Evolutionary conservation across 1,284 basidiomycete genomes (phyloP), one percentile per base, ranked within the genome.

Genomic region (Ustilago vetiveriae): DNA sequence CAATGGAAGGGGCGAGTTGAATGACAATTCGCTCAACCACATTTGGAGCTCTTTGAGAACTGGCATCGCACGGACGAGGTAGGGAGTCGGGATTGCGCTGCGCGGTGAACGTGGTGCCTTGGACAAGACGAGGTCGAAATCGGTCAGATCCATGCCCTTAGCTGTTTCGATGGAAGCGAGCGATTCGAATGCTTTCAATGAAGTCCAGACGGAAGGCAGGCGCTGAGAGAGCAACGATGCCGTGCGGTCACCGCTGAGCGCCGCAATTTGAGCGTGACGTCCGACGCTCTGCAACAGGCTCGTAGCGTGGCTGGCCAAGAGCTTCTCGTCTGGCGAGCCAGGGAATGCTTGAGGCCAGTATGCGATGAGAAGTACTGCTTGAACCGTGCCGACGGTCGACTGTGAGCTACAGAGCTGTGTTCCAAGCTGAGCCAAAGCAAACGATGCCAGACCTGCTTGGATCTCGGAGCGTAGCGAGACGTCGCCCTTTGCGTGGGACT

Each of bases 311-410:
- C 53, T 46, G 4, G 57, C 27, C 3, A 68, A 38, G 6, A 54
- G 29, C 41, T 57, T 56, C 30, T 68, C 65, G 27, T 68, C 65
- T 16, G 65, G 65, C 27, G 41, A 53, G 13, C 53, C 65, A 2
- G 65, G 57, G 24, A 68, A 68, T 2, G 65, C 65, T 21, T 68
- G 65, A 11, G 65, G 57, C 65, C 65, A 68, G 40, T 57, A 57
- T 3, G 65, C 65, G 17, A 68, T 68, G 26, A 68, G 38, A 17
- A 68, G 49, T 6, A 68, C 50, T n/a, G 57, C 65, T 46, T 62
- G 65, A 3, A 57, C 65, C 6, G 58, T 21, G 36, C 57, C 49
- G 19, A 68, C 8, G 9, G 65, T 60, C 9, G 57, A 49, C n/a
- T 54, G 44, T 16, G 52, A 23, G 11, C 21, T 38, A 49, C 53